Evolutionary conservation across 2,329 filamentous ascomycete genomes (phyloP), one percentile per base, ranked within the genome.

Genomic region (Sarocladium brachiariae): DNA sequence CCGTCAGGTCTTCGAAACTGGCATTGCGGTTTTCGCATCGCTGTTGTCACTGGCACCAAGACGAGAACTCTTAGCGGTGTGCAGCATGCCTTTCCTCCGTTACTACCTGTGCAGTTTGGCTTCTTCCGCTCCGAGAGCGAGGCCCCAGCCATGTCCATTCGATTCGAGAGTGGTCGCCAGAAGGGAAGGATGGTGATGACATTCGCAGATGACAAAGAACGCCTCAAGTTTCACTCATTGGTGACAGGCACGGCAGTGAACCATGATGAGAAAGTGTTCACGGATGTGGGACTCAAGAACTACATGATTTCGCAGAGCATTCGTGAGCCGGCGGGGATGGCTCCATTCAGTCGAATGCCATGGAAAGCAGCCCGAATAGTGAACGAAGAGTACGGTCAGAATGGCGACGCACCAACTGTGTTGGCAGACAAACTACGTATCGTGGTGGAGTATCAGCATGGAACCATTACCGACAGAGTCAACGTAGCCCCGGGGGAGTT

Each of bases 401-500:
- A 83, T 48, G 65, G 63, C 37, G 81, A 82, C 30, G 71, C 75
- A 30, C 77, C 80, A 2, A 89, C 86, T 0, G 83, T 95, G 24
- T 75, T 91, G 50, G 88, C 89, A 0, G 86, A 93, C 59, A 80
- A 79, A 57, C 70, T 96, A 54, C 81, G 89, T 24, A 75, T 95
- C 16, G 77, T 95, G 50, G 75, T 88, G 27, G 83, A 89, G 52
- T 88, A 86, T 56, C 80, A 86, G 54, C 82, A 84, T 57, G 88
- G 89, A 46, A 88, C 84, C 37, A 73, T 95, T 14, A 89, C 87
- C 2, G 91, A 96, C 67, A 81, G 90, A 33, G 75, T 96, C 61
- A 95, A 95, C 58, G 75, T 95, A 59, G 84, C 77, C 2, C 84
- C 84, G 10, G 86, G 86, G n/a, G 86, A 89, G 65, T 64, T 89